These are phyloP conservation scores for Gaeumannomyces tritici DNA, from an alignment of 2,329 filamentous ascomycete genomes.

Conservation along the genomic window DNA sequence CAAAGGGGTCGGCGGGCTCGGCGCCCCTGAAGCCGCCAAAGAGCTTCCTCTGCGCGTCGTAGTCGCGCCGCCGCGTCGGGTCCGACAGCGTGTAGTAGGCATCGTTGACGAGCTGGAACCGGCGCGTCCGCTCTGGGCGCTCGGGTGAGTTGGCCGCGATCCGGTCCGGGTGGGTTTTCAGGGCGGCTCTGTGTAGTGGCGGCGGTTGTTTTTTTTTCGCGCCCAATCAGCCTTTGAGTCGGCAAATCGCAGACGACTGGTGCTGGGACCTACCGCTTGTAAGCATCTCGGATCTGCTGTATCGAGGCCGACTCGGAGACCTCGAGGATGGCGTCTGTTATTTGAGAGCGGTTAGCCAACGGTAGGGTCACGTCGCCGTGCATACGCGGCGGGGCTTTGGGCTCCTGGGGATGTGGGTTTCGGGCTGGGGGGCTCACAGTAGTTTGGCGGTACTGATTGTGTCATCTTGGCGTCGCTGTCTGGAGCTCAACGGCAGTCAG, in stretches of 20 bases:
- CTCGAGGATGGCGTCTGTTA: constrained; percentile 62
- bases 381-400: too few species aligned
- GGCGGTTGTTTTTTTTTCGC: neutral
- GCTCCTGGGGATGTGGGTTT: too few species aligned
- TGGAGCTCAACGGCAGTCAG: neutral
- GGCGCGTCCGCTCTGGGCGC: constrained; percentile 65
- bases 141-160: constrained; percentile 78
- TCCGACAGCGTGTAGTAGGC: constrained; percentile 61
- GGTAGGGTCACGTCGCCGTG: too few species aligned
- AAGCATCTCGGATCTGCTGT: constrained; percentile 84
- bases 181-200: constrained; percentile 53
- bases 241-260: too few species aligned
- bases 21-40: constrained; percentile 36
- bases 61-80: constrained; percentile 64
- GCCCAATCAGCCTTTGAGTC: neutral
- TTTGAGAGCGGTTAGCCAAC: too few species aligned
- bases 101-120: constrained; percentile 34
- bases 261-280: constrained; percentile 59
- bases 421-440: constrained; percentile 34
- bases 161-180: constrained; percentile 90
- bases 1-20: constrained; percentile 33
- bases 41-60: constrained; percentile 63
- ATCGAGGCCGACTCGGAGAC: constrained; percentile 64
- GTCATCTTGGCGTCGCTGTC: constrained; percentile 18
- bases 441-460: constrained; percentile 40